Percentiles rank a stretch among this genome's conserved stretches.
Evolutionary conservation across 1,284 basidiomycete genomes (phyloP).

Genomic region (Moniliella sp.): DNA sequence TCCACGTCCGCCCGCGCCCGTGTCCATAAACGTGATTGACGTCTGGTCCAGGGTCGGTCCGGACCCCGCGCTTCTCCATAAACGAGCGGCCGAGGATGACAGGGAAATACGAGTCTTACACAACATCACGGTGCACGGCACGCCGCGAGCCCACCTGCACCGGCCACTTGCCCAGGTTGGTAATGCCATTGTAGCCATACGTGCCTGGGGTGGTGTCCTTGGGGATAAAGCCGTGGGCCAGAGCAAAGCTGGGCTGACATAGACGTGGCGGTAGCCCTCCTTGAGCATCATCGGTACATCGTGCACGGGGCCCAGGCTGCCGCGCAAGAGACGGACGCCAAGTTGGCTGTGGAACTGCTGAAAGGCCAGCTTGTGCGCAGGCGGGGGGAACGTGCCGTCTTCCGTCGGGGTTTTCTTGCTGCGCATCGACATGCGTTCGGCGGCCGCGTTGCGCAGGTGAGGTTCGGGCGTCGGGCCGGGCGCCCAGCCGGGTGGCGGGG

Average conservation of each 20-base stretch:
- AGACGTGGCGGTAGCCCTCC: constrained; percentile 73
- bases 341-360: constrained; percentile 33
- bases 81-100: constrained; percentile 81
- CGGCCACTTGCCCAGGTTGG: constrained; percentile 38
- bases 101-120: constrained; percentile 86
- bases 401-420: constrained; percentile 18
- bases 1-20: constrained; percentile 43
- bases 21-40: constrained; percentile 67
- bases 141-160: constrained; percentile 38
- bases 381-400: constrained; percentile 7
- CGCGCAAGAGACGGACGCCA: constrained; percentile 75
- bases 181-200: constrained; percentile 58
- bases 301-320: constrained; percentile 67
- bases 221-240: constrained; percentile 69
- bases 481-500: no score
- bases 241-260: constrained; percentile 77
- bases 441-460: no score
- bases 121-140: constrained; percentile 41
- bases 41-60: constrained; percentile 49
- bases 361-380: constrained; percentile 30
- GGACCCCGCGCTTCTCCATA: constrained; percentile 70
- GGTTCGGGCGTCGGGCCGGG: no score
- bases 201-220: constrained; percentile 44
- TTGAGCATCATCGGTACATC: constrained; percentile 61
- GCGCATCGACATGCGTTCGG: no score